A percentile compares a stretch with the other conserved stretches of the same genome.
These are phyloP conservation scores for Rhizopogon vulgaris DNA, from an alignment of 768 basidiomycete genomes.

Conservation along the genomic window DNA sequence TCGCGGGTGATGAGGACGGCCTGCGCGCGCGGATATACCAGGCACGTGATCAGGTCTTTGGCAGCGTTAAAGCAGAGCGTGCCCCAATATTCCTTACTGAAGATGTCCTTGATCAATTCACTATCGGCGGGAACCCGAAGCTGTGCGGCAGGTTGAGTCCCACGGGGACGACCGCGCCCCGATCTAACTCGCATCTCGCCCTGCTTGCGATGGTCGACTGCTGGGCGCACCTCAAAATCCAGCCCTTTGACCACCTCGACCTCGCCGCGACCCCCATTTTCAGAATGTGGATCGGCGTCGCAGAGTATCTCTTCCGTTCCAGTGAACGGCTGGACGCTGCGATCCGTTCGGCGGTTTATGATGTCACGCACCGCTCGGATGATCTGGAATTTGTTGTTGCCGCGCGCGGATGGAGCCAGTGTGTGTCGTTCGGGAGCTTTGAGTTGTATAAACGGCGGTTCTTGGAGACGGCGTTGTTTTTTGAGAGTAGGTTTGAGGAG, in stretches of 20 bases:
- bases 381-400: conserved; percentile 94
- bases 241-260: conserved; percentile 69
- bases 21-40: conserved; percentile 70
- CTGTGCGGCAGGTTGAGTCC: conserved; percentile 3
- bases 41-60: conserved; percentile 76
- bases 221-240: conserved; percentile 83
- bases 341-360: conserved; percentile 66
- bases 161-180: conserved; percentile 12
- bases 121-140: conserved; percentile 46
- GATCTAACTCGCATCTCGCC: conserved; percentile 84
- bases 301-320: too few species aligned
- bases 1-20: conserved; percentile 45
- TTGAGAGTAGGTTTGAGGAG: conserved; percentile 83
- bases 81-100: conserved; percentile 79
- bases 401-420: conserved; percentile 93
- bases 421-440: conserved; percentile 88
- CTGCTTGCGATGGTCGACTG: conserved; percentile 98
- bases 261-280: too few species aligned
- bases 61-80: conserved; percentile 26
- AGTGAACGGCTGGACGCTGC: conserved; percentile 46
- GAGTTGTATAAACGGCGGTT: conserved; percentile 83
- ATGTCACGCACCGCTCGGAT: conserved; percentile 77
- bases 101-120: conserved; percentile 83
- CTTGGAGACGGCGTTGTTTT: conserved; percentile 73
- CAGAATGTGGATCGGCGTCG: too few species aligned